phyloP scores from a whole-genome alignment of 805 yeast species.

The Candida patagonica region DNA sequence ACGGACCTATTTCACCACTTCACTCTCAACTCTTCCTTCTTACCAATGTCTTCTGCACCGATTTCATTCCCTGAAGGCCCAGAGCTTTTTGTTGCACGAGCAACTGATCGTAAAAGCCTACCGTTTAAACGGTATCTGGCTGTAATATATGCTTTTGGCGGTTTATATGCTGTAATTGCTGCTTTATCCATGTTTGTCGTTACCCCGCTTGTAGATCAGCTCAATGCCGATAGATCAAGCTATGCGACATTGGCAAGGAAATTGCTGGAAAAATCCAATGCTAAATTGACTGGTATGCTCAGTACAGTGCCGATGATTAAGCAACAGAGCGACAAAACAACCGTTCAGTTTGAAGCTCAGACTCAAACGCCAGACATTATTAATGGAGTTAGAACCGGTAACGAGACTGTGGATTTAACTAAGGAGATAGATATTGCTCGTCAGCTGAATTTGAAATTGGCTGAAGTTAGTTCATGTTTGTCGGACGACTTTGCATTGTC shows the following conservation, averaged over 20 bases:
- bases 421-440: background rate
- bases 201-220: constrained; percentile 27
- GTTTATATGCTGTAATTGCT: constrained; percentile 22
- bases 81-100: background rate
- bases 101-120: background rate
- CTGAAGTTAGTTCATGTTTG: constrained; percentile 1
- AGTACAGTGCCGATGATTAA: constrained; percentile 17
- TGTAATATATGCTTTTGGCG: constrained; percentile 26
- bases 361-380: constrained; percentile 19
- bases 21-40: too few species aligned
- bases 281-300: constrained; percentile 14
- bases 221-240: constrained; percentile 25
- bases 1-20: too few species aligned
- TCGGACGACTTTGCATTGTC: constrained; percentile 4
- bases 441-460: background rate
- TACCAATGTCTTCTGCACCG: too few species aligned
- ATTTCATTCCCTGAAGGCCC: constrained; percentile 25
- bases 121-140: constrained; percentile 16
- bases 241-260: constrained; percentile 22
- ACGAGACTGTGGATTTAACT: background rate
- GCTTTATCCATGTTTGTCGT: constrained; percentile 24
- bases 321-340: constrained; percentile 6
- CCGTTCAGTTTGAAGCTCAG: constrained; percentile 19
- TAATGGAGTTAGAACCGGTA: background rate
- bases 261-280: constrained; percentile 19